A percentile compares a stretch with the other conserved stretches of the same genome.
Evolutionary conservation across 495 filamentous ascomycete species (phyloP).

Genomic region (Jackrogersella multiformis): DNA sequence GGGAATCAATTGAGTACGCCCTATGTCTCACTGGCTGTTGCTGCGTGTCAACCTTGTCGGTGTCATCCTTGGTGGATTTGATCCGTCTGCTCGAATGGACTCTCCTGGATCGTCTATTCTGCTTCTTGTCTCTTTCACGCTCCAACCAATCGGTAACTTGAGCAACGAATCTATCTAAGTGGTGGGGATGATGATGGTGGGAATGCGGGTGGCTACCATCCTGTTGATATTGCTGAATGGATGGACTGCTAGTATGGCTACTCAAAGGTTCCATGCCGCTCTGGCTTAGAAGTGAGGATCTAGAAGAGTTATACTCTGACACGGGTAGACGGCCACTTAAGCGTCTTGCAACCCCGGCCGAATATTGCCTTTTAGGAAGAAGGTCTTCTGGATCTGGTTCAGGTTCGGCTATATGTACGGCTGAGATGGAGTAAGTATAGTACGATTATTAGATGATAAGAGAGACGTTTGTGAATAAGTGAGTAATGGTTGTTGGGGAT

Average conservation of each 20-base stretch:
- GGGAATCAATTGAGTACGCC: constrained; percentile 59
- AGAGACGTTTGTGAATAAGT: background rate
- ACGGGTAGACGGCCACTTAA: constrained; percentile 53
- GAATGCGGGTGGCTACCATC: constrained; percentile 26
- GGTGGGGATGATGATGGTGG: constrained; percentile 46
- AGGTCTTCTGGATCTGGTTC: constrained; percentile 52
- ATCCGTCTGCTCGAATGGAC: constrained; percentile 44
- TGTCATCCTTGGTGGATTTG: constrained; percentile 30
- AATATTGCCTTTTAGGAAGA: constrained; percentile 55
- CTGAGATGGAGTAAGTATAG: constrained; percentile 44
- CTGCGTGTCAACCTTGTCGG: constrained; percentile 26
- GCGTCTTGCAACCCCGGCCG: constrained; percentile 51
- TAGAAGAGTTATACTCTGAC: constrained; percentile 46
- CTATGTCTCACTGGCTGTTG: constrained; percentile 36
- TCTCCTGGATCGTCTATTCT: constrained; percentile 58
- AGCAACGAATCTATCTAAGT: constrained; percentile 64
- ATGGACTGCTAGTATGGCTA: constrained; percentile 40
- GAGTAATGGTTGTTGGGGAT: background rate
- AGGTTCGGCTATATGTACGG: constrained; percentile 61
- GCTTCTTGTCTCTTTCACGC: constrained; percentile 73
- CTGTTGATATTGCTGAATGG: constrained; percentile 42
- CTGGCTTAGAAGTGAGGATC: constrained; percentile 51
- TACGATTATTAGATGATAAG: constrained; percentile 3
- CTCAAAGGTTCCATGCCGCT: constrained; percentile 43
- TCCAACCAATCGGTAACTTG: constrained; percentile 85